Base-by-base conservation (phyloP, 129 eudicot species). In the Pseudognaphalium luteoalbum region DNA sequence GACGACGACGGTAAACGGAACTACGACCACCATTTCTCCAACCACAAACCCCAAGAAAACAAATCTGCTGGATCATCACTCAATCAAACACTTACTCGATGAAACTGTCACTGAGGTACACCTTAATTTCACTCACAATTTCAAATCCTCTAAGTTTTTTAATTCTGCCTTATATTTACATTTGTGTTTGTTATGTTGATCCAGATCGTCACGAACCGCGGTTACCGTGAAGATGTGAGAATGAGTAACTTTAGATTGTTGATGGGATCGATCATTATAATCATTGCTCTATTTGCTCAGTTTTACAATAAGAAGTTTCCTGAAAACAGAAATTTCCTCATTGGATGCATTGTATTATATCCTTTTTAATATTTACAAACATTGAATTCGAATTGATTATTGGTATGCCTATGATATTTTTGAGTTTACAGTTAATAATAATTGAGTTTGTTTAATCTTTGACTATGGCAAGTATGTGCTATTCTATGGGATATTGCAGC, bases 251-350 rank as follows among this genome's bases (percentile, higher is more conserved):
- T 87, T 4, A 82, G 90, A 41, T 87, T 93, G 91, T 71, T 90
- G 79, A 83, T 93, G 42, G 97, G 98, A 74, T 22, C 88, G 19
- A 59, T 93, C 74, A 86, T 87, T 44, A 93, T 93, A 29, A 79
- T 87, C 30, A 79, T 93, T 70, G 98, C 98, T 2, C 86, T 93
- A 1, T 83, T 93, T 60, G 97, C 98, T 42, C 98, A 93, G 80
- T 90, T 90, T 68, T 90, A 93, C 88, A 79, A 87, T 56, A 90
- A 87, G 97, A 90, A 93, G 88, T 93, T 93, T 57, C 97, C 97
- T 0, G 98, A 93, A 28, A 93, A 93, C 78, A 82, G 68, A 79
- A 79, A 66, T 80, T 90, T 90, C 25, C 88, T 93, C 66, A 84
- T 93, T 29, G 93, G 87, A 16, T 93, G 98, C 89, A 93, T 88